Evolutionary conservation across 2,329 filamentous ascomycete genomes (phyloP).

Genomic region (Immersiporthe knoxdaviesiana): DNA sequence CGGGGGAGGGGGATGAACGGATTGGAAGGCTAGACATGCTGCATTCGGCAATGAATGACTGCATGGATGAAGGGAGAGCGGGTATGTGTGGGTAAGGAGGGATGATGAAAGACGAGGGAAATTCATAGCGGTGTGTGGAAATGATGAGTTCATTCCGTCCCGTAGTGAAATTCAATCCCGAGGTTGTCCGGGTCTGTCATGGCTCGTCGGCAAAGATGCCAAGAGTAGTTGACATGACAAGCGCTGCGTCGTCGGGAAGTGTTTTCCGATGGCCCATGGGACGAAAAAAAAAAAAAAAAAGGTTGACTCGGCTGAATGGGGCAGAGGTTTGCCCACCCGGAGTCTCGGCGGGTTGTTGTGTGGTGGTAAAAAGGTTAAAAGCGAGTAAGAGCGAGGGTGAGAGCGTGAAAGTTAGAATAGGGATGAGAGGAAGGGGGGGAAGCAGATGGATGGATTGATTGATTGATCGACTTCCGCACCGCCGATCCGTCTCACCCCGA

Average conservation of each 20-base stretch:
- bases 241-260: not conserved
- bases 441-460: not conserved
- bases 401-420: too few relatives aligned
- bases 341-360: not conserved
- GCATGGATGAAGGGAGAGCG: not conserved
- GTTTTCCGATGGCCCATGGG: not conserved
- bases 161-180: not conserved
- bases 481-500: slow-evolving; percentile 13
- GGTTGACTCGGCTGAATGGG: slow-evolving; percentile 9
- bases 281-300: too few relatives aligned
- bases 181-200: not conserved
- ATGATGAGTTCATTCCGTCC: not conserved
- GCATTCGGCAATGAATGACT: not conserved
- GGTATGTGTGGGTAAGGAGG: not conserved
- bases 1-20: not conserved
- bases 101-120: not conserved
- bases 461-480: slow-evolving; percentile 21
- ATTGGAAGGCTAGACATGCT: not conserved
- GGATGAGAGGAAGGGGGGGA: not conserved
- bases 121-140: too few relatives aligned
- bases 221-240: too few relatives aligned
- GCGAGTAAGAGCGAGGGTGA: too few relatives aligned
- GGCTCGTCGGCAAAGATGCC: not conserved
- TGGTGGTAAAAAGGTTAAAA: not conserved
- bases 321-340: not conserved